Conservation (phyloP, 305 asterid species). For the Vinca major region DNA sequence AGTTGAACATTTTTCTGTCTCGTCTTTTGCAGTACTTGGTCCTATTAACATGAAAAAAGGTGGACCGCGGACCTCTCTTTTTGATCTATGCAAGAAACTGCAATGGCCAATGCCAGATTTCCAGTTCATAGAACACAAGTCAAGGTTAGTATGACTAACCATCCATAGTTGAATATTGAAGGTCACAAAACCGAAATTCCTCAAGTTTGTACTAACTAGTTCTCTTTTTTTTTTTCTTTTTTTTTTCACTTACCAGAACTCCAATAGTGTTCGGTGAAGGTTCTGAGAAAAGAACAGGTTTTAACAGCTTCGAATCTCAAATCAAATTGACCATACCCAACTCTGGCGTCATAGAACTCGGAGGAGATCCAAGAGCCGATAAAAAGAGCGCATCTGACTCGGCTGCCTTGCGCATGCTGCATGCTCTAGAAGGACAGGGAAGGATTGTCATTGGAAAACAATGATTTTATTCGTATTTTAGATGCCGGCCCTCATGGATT, state of each 20-base stretch:
- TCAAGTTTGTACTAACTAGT: conserved; percentile 10
- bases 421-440: conserved; percentile 51
- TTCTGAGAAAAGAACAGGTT: conserved; percentile 30
- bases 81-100: conserved; percentile 52
- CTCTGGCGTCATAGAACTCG: conserved; percentile 40
- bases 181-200: background rate
- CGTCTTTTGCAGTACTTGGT: conserved; percentile 41
- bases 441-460: conserved; percentile 34
- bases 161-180: background rate
- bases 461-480: background rate
- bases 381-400: conserved; percentile 86
- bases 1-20: conserved; percentile 6
- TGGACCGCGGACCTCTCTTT: conserved; percentile 71
- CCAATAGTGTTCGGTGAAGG: conserved; percentile 46
- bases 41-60: conserved; percentile 73
- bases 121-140: conserved; percentile 48
- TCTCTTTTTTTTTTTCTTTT: too few species aligned
- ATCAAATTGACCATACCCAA: conserved; percentile 64
- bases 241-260: conserved; percentile 37
- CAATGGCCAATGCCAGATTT: conserved; percentile 87
- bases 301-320: conserved; percentile 51
- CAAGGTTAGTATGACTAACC: conserved; percentile 37
- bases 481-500: background rate
- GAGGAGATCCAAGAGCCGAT: conserved; percentile 65
- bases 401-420: conserved; percentile 66